Evolutionary conservation across 139 green algal genomes (phyloP), one percentile per base, ranked within the genome.

Genomic region (Diplosphaera chodatii): DNA sequence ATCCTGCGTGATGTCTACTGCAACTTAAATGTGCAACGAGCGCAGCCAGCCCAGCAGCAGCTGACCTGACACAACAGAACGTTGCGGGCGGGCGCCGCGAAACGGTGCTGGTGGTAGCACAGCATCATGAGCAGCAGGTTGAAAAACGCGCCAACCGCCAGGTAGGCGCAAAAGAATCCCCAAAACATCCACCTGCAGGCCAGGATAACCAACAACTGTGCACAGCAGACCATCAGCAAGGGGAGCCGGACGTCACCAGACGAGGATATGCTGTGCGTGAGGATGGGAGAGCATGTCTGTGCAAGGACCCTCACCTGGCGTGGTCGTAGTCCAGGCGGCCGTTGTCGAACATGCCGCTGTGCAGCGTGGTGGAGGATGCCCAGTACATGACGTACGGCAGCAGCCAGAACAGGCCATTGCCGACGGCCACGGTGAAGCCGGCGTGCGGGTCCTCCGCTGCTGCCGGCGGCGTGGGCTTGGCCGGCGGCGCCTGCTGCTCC

Each of bases 121-220:
- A 72, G 59, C 40, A 72, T 64, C 28, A 64, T 41, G 8, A 72
- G 40, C 6, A 72, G 40, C 22, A 72, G 67, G 40, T 72, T 72
- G 40, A 72, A 72, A 34, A 64, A 72, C 1, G 40, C 67, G 28
- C 67, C 67, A 10, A 72, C 67, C 13, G 62, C 67, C 25, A 72
- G n/a, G 18, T 64, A 72, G n/a, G 28, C 33, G 40, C 67, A 64
- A 48, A 72, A 72, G 40, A 72, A 72, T n/a, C 40, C 59, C 67
- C 67, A 72, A 31, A 72, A 72, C 67, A 72, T 30, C 67, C 67
- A 72, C 67, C 67, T 72, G 40, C 40, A 72, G 5, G 33, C n/a
- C n/a, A n/a, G n/a, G n/a, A n/a, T n/a, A n/a, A n/a, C n/a, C n/a
- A n/a, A n/a, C n/a, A n/a, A n/a, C n/a, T n/a, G n/a, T n/a, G n/a